phyloP scores from a whole-genome alignment of 2,329 filamentous ascomycete species.

The Pseudocercospora crystallina region DNA sequence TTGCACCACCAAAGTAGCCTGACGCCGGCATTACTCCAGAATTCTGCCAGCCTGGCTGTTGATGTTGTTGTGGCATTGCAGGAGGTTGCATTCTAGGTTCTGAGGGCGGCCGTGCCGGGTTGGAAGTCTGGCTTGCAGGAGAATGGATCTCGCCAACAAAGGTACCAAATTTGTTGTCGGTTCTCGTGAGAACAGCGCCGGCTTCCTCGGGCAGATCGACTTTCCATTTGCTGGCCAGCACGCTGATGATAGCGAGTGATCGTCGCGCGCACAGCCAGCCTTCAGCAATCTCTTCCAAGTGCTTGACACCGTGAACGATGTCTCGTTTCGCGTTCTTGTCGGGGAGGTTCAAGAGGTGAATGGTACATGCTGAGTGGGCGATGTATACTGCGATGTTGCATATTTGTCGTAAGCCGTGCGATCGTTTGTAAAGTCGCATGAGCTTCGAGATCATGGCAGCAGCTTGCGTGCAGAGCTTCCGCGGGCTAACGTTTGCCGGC shows the following conservation, averaged over 20 bases:
- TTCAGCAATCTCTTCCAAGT: conserved; percentile 93
- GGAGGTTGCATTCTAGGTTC: conserved; percentile 12
- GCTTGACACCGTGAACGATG: conserved; percentile 84
- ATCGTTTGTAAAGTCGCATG: conserved; percentile 90
- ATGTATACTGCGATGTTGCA: conserved; percentile 98
- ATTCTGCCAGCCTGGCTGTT: conserved; percentile 14
- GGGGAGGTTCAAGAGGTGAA: conserved; percentile 88
- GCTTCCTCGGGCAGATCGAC: conserved; percentile 86
- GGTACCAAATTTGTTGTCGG: conserved; percentile 75
- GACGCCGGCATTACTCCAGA: background rate
- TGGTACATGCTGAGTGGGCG: conserved; percentile 87
- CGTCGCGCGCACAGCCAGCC: conserved; percentile 88
- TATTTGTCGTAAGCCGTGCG: conserved; percentile 86
- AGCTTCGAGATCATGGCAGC: conserved; percentile 88
- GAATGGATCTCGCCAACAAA: conserved; percentile 64
- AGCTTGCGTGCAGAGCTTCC: conserved; percentile 86
- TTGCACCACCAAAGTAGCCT: conserved; percentile 3
- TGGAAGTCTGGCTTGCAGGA: conserved; percentile 28
- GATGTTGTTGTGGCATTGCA: conserved; percentile 2
- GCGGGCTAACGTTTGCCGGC: conserved; percentile 81
- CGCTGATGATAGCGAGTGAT: conserved; percentile 79
- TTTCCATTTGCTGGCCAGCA: conserved; percentile 85
- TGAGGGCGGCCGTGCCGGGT: conserved; percentile 9
- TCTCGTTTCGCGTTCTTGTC: conserved; percentile 89
- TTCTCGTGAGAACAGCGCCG: conserved; percentile 68